phyloP scores from a whole-genome alignment of 2,329 filamentous ascomycete genomes.

The Paracorniculantispora psalliotae region DNA sequence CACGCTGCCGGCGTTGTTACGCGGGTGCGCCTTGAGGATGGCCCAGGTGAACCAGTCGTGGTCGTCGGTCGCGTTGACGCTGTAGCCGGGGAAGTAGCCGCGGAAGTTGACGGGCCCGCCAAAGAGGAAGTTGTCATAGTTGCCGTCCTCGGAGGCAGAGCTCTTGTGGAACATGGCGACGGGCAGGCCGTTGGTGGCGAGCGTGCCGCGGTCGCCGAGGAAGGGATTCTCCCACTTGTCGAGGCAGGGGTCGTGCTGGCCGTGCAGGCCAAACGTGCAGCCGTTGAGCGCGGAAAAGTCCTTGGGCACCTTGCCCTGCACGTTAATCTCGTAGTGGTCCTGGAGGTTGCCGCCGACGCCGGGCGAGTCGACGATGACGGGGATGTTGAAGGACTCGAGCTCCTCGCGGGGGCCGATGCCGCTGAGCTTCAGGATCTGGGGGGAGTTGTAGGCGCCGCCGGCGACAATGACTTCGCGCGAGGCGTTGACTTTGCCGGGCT shows the following conservation, averaged over 20 bases:
- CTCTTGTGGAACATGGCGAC: constrained; percentile 38
- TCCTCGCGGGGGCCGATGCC: constrained; percentile 40
- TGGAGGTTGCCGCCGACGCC: constrained; percentile 58
- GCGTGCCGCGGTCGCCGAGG: constrained; percentile 26
- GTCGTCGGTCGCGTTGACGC: constrained; percentile 38
- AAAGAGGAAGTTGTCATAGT: constrained; percentile 49
- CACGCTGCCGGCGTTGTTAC: constrained; percentile 59
- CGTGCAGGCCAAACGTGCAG: constrained; percentile 28
- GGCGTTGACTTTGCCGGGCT: constrained; percentile 31
- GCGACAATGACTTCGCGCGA: constrained; percentile 45
- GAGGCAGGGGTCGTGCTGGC: constrained; percentile 32
- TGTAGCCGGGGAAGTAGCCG: constrained; percentile 53
- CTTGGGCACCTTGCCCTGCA: constrained; percentile 30
- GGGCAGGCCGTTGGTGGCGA: constrained; percentile 47
- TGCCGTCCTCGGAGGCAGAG: constrained; percentile 29
- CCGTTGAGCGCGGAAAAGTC: constrained; percentile 25
- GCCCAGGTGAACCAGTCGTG: constrained; percentile 38
- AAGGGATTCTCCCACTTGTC: constrained; percentile 27
- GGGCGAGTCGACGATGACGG: constrained; percentile 47
- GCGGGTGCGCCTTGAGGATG: constrained; percentile 56
- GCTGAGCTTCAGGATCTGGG: constrained; percentile 48
- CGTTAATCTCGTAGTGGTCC: constrained; percentile 45
- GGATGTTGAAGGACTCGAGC: constrained; percentile 33
- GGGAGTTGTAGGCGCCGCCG: constrained; percentile 48
- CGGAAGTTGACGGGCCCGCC: constrained; percentile 51